Evolutionary conservation across 129 eudicot genomes (phyloP).

Genomic region (Dittrichia graveolens): DNA sequence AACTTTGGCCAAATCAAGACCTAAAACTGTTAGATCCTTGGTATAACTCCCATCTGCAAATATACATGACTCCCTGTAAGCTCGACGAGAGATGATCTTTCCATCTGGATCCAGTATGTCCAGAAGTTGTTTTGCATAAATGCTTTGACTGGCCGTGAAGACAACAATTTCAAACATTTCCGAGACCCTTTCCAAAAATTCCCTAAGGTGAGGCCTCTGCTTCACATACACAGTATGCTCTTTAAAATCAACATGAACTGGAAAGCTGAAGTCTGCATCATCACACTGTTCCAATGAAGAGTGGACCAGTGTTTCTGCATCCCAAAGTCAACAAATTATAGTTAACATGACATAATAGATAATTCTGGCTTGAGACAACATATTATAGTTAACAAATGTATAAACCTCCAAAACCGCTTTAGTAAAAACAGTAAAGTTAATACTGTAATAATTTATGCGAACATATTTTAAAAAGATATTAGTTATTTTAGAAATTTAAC

Average conservation of each 20-base stretch:
- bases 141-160: constrained; percentile 97
- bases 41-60: constrained; percentile 85
- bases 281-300: constrained; percentile 85
- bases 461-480: no score
- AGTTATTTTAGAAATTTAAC: no score
- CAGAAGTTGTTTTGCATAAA: constrained; percentile 86
- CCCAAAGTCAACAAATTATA: constrained; percentile 10
- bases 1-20: constrained; percentile 95
- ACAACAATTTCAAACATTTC: constrained; percentile 82
- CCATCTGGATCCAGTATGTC: constrained; percentile 91
- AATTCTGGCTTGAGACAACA: not conserved
- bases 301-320: constrained; percentile 91
- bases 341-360: not conserved
- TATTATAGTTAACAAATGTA: not conserved
- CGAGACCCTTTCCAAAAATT: constrained; percentile 80
- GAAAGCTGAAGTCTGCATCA: constrained; percentile 83
- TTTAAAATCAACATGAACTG: constrained; percentile 67
- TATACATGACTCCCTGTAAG: constrained; percentile 92
- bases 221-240: constrained; percentile 85
- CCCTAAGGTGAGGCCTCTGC: constrained; percentile 77
- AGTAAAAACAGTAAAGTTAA: no score
- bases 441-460: no score
- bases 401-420: no score
- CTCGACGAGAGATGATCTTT: constrained; percentile 75
- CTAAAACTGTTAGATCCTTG: constrained; percentile 92